A percentile compares a stretch with the other conserved stretches of the same genome.
Conservation (phyloP, 2,329 filamentous ascomycete species). For the Penicillium sp. region DNA sequence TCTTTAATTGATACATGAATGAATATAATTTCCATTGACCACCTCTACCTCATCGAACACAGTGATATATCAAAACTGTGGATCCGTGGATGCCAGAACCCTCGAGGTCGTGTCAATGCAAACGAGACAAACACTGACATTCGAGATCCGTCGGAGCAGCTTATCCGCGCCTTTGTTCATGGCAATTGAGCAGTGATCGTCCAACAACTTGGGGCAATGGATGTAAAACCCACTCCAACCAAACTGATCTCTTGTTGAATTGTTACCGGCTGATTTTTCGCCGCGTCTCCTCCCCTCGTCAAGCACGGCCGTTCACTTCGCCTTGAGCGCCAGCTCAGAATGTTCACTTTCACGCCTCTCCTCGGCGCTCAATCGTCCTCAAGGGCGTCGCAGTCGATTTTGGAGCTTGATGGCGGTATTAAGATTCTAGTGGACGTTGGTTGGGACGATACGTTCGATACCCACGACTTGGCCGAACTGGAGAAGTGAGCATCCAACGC, state of each 20-base stretch:
- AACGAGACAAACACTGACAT: not conserved
- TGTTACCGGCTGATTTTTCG: not conserved
- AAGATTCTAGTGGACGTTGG: constrained; percentile 94
- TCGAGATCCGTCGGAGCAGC: not conserved
- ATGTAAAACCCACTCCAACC: not conserved
- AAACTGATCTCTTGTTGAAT: not conserved
- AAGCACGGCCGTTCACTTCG: constrained; percentile 10
- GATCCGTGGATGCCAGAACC: too few relatives aligned
- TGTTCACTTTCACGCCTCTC: constrained; percentile 96
- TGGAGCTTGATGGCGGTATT: constrained; percentile 95
- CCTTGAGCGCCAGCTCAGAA: constrained; percentile 43
- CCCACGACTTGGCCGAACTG: constrained; percentile 77
- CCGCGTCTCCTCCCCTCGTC: not conserved
- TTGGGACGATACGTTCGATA: constrained; percentile 92
- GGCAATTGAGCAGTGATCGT: not conserved
- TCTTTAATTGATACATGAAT: constrained; percentile 3
- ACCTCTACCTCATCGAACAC: not conserved
- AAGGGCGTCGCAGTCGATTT: constrained; percentile 85
- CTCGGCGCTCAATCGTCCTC: constrained; percentile 85
- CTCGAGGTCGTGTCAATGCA: not conserved
- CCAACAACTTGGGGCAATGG: not conserved
- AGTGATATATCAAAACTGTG: too few relatives aligned
- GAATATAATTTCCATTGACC: not conserved
- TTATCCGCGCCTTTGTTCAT: not conserved
- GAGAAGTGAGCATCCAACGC: constrained; percentile 69